Evolutionary conservation across 1,284 basidiomycete genomes (phyloP), one percentile per base, ranked within the genome.

Genomic region (Pseudozyma hubeiensis): DNA sequence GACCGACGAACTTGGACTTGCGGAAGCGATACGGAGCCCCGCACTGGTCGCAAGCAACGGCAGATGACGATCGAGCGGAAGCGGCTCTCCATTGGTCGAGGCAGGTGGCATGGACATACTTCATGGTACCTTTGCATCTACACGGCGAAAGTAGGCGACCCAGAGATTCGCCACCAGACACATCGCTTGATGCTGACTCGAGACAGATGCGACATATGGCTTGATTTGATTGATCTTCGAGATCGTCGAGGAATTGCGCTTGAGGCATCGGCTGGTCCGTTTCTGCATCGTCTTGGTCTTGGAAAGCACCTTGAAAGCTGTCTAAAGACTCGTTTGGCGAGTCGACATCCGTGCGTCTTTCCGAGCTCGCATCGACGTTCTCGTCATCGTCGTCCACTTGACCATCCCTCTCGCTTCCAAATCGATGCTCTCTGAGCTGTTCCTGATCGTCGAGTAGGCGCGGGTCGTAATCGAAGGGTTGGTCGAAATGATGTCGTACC

Each of bases 51-150:
- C 81, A 82, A 4, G 61, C 59, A 6, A 77, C 55, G 3, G 61
- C 68, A 8, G 79, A 81, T 0, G 64, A 62, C 5, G 67, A 50
- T 10, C 78, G 66, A 14, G 53, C 58, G 5, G 79, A 79, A 13
- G 65, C 47, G 2, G 61, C 52, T 6, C 81, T 67, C 81, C 81
- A 82, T 9, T 60, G 54, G 19, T 80, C 75, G 14, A 82, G 58
- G 59, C 81, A 82, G n/a, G 68, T 70, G n/a, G 76, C 67, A 45
- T 82, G 81, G 29, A 82, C 79, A 47, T 76, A 82, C 61, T 78
- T 76, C 79, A 81, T 79, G n/a, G 80, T 80, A 11, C 80, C 80
- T n/a, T 68, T 63, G 60, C 80, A 81, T 29, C 63, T 54, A 56
- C 80, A 81, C 5, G 80, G 80, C 8, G 70, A 68, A 7, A 78